A percentile compares a stretch with the other conserved stretches of the same genome.
These are phyloP conservation scores for Amylostereum areolatum DNA, from an alignment of 1,284 basidiomycete genomes.

Conservation along the genomic window DNA sequence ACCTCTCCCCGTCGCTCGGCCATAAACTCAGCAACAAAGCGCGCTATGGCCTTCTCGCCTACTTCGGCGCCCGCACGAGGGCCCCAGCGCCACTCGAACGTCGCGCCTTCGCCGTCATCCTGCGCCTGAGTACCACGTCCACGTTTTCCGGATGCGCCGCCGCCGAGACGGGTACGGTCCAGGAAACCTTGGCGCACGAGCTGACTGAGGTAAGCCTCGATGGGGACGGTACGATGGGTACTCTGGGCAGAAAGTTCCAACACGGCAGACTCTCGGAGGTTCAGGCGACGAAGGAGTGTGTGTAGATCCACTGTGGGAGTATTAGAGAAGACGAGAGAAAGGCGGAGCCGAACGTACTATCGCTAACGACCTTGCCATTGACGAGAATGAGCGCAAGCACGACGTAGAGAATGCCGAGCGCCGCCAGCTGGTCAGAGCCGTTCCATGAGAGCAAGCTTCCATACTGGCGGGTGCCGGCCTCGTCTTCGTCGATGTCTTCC, in stretches of 20 bases:
- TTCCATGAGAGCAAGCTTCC: conserved; percentile 71
- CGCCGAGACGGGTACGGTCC: conserved; percentile 49
- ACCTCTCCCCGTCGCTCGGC: conserved; percentile 28
- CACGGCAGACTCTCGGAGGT: conserved; percentile 33
- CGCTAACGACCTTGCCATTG: conserved; percentile 57
- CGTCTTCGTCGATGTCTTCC: conserved; percentile 33
- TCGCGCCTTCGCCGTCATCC: conserved; percentile 37
- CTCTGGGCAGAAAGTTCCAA: conserved; percentile 45
- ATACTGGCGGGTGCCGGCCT: conserved; percentile 31
- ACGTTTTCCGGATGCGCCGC: conserved; percentile 42
- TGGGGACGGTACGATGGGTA: conserved; percentile 37
- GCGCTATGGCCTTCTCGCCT: conserved; percentile 58
- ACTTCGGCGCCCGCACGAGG: conserved; percentile 66
- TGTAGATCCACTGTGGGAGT: conserved; percentile 46
- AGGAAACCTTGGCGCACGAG: conserved; percentile 65
- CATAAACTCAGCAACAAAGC: conserved; percentile 75
- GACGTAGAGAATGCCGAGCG: conserved; percentile 61
- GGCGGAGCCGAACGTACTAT: conserved; percentile 40
- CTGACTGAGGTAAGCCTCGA: conserved; percentile 52
- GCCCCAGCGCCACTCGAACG: conserved; percentile 77
- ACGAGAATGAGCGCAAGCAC: conserved; percentile 69
- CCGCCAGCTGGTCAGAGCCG: conserved; percentile 52
- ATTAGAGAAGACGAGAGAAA: neutral
- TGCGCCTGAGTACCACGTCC: conserved; percentile 39
- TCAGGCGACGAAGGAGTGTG: conserved; percentile 53